These are phyloP conservation scores for Pseudocercospora macadamiae DNA, from an alignment of 2,329 filamentous ascomycete genomes.

Conservation along the genomic window DNA sequence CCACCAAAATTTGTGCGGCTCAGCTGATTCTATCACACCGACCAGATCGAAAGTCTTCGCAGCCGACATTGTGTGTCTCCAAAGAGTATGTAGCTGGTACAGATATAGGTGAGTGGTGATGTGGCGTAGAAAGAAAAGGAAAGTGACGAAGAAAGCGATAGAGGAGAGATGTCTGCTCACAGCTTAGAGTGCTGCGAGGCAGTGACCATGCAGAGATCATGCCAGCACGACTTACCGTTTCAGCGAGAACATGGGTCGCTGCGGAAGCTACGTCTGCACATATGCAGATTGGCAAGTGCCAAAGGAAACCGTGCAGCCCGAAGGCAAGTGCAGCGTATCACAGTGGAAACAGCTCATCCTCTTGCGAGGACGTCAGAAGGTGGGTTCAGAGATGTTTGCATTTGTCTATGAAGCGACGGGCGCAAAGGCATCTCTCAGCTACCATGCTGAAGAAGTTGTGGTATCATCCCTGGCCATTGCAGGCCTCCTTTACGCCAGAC, in stretches of 20 bases:
- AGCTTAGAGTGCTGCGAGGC: too few species aligned
- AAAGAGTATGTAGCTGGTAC: too few species aligned
- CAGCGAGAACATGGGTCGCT: too few species aligned
- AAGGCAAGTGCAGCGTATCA: background rate
- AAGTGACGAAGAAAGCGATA: too few species aligned
- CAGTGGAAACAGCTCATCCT: conserved; percentile 36
- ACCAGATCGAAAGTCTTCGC: too few species aligned
- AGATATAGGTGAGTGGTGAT: too few species aligned
- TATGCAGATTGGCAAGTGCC: background rate
- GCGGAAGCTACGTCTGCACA: background rate
- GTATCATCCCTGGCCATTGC: conserved; percentile 30
- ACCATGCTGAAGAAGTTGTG: conserved; percentile 51
- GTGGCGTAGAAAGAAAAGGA: too few species aligned
- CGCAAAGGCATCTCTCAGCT: conserved; percentile 53
- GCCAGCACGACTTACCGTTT: background rate
- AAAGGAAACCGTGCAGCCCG: background rate
- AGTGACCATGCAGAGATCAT: too few species aligned
- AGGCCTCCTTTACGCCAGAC: conserved; percentile 19
- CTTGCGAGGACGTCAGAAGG: conserved; percentile 42
- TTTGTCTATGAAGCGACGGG: conserved; percentile 43
- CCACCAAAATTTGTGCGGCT: too few species aligned
- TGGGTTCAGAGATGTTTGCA: conserved; percentile 57
- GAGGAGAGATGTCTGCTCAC: too few species aligned
- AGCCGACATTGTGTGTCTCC: too few species aligned
- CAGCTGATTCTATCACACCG: too few species aligned